Evolutionary conservation across 208 protist species (phyloP).

Genomic region (Blechomonas ayalai): DNA sequence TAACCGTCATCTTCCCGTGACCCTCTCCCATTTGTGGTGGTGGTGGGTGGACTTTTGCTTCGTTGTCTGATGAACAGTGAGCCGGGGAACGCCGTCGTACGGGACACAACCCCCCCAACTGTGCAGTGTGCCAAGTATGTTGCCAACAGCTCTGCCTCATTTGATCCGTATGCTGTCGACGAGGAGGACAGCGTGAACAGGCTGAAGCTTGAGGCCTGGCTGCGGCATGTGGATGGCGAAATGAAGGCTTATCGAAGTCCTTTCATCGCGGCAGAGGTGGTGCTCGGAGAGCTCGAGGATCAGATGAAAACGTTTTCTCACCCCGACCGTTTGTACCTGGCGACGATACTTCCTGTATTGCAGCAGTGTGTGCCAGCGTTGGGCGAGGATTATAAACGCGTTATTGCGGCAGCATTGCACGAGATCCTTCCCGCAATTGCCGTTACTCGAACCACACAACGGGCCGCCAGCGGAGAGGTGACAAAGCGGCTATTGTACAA

Average conservation of each 20-base stretch:
- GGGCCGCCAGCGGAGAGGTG: not conserved
- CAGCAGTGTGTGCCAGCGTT: slow-evolving; percentile 48
- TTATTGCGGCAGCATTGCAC: slow-evolving; percentile 53
- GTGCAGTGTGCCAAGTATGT: slow-evolving; percentile 13
- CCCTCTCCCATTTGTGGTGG: too few species aligned
- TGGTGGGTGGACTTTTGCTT: too few species aligned
- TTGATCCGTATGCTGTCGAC: slow-evolving; percentile 64
- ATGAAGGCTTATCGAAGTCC: slow-evolving; percentile 61
- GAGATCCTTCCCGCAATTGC: slow-evolving; percentile 68
- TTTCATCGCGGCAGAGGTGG: slow-evolving; percentile 75
- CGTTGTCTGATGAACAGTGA: too few species aligned
- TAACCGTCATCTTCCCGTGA: too few species aligned
- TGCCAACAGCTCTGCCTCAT: slow-evolving; percentile 31
- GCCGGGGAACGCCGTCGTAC: not conserved
- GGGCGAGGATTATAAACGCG: slow-evolving; percentile 28
- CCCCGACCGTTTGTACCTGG: slow-evolving; percentile 57
- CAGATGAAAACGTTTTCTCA: slow-evolving; percentile 19
- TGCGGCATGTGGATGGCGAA: slow-evolving; percentile 46
- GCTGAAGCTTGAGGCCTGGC: slow-evolving; percentile 44
- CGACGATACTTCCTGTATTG: slow-evolving; percentile 61
- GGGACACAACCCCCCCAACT: not conserved
- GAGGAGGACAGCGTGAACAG: slow-evolving; percentile 32
- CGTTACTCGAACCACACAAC: slow-evolving; percentile 36
- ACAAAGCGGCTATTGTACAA: slow-evolving; percentile 26
- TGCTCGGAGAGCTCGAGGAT: slow-evolving; percentile 55